A percentile compares a stretch with the other conserved stretches of the same genome.
Conservation (phyloP, 2,329 filamentous ascomycete species). For the Septoria petroselini region DNA sequence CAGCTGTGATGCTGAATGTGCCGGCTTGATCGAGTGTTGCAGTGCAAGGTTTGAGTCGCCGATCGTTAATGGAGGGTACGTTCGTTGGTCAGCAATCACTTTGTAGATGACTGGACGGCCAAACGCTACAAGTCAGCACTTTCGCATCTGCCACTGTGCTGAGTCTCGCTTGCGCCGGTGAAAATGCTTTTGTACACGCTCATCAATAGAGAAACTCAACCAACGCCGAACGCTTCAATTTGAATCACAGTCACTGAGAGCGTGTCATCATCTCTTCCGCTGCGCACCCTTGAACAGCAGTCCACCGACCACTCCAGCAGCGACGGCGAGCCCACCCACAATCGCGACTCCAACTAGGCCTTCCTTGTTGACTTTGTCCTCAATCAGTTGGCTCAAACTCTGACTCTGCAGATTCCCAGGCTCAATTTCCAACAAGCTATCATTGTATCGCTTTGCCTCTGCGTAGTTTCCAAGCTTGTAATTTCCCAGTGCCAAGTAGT, state of each 20-base stretch:
- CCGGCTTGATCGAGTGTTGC: too few species aligned
- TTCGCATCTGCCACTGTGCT: too few species aligned
- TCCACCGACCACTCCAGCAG: constrained; percentile 87
- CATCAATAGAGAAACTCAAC: constrained; percentile 4
- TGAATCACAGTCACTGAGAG: neutral
- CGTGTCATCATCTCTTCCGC: constrained; percentile 30
- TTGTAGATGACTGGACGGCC: neutral
- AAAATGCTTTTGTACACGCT: constrained; percentile 5
- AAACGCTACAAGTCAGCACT: neutral
- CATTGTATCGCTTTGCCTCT: constrained; percentile 91
- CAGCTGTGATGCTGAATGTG: too few species aligned
- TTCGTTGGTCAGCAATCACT: too few species aligned
- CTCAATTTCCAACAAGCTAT: constrained; percentile 85
- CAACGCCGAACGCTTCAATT: constrained; percentile 13
- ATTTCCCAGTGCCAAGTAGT: constrained; percentile 95
- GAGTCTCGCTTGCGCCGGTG: too few species aligned
- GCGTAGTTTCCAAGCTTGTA: constrained; percentile 98
- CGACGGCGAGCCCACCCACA: constrained; percentile 85
- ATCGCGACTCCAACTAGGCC: constrained; percentile 93
- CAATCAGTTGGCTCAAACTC: constrained; percentile 82
- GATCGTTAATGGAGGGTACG: too few species aligned
- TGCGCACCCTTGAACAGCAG: constrained; percentile 72
- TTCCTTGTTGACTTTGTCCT: constrained; percentile 94
- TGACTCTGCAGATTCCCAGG: constrained; percentile 85
- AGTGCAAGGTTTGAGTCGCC: too few species aligned